Percentiles rank a stretch among this genome's conserved stretches.
phyloP scores from a whole-genome alignment of 176 grass and related monocot genomes.

The Hyparrhenia diplandra region DNA sequence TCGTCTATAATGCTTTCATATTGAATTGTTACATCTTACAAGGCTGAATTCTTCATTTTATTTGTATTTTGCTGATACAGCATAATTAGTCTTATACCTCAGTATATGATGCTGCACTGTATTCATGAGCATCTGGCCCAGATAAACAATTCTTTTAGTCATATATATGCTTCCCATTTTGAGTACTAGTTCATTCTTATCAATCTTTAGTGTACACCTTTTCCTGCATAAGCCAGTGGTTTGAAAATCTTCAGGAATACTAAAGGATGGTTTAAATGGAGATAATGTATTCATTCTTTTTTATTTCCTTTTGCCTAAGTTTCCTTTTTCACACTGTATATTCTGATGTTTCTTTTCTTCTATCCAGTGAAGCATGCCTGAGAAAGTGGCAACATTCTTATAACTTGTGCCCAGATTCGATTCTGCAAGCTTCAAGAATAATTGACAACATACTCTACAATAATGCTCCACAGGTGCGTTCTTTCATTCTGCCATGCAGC shows the following conservation, averaged over 20 bases:
- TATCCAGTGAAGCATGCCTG: constrained; percentile 34
- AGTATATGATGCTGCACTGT: neutral
- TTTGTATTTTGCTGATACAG: neutral
- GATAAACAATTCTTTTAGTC: neutral
- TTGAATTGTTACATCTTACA: neutral
- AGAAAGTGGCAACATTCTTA: constrained; percentile 4
- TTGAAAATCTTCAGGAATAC: neutral
- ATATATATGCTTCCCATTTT: neutral
- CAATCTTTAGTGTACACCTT: neutral
- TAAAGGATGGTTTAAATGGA: neutral
- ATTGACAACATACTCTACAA: constrained; percentile 33
- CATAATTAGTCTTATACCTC: neutral
- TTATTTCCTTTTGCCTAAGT: neutral
- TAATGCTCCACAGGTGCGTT: constrained; percentile 27
- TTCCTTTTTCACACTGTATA: neutral
- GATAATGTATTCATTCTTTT: neutral
- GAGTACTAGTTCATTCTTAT: neutral
- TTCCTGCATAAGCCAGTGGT: neutral
- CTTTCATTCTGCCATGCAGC: constrained; percentile 10
- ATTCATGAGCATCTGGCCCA: neutral
- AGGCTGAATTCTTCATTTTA: neutral
- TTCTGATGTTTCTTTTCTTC: constrained; percentile 24
- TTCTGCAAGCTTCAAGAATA: constrained; percentile 1
- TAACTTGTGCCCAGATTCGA: neutral
- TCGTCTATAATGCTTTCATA: neutral